phyloP scores from a whole-genome alignment of 148 eudicot species.

The Selenicereus undatus region DNA sequence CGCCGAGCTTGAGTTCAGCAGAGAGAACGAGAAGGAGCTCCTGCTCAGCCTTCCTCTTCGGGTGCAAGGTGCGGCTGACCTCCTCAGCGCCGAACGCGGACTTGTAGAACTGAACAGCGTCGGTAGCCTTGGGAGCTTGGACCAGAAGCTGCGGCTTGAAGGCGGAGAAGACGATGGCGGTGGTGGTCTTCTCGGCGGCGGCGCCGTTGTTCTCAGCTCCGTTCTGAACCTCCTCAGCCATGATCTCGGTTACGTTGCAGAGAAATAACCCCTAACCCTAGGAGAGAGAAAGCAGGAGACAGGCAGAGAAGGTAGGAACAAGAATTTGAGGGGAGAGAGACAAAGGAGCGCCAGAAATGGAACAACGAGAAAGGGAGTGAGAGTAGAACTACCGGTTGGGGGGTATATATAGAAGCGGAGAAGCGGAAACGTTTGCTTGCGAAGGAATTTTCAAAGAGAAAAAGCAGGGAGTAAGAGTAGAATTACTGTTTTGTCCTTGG shows the following conservation, averaged over 20 bases:
- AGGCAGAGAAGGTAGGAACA: constrained; percentile 30
- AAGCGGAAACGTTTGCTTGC: constrained; percentile 39
- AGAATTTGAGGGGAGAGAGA: background rate
- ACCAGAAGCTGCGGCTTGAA: constrained; percentile 64
- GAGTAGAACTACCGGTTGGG: constrained; percentile 4
- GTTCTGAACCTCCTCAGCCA: constrained; percentile 50
- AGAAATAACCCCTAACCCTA: constrained; percentile 33
- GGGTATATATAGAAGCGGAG: constrained; percentile 41
- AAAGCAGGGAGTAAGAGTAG: no score
- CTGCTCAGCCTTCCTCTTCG: constrained; percentile 89
- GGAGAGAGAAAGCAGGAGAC: constrained; percentile 33
- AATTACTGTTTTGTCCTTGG: constrained; percentile 16
- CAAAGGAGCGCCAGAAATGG: background rate
- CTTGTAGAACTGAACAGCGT: constrained; percentile 86
- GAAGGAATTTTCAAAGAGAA: background rate
- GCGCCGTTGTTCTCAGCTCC: constrained; percentile 29
- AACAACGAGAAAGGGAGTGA: constrained; percentile 6
- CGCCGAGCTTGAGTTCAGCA: constrained; percentile 78
- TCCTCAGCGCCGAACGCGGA: constrained; percentile 86
- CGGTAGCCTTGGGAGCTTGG: constrained; percentile 55
- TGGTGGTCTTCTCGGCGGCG: constrained; percentile 16
- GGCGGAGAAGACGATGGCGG: constrained; percentile 40
- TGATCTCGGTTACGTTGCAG: background rate
- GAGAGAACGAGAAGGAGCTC: constrained; percentile 64
- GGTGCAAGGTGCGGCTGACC: constrained; percentile 45